These are phyloP conservation scores for Psilocybe cyanescens DNA, from an alignment of 768 basidiomycete genomes.

Conservation along the genomic window DNA sequence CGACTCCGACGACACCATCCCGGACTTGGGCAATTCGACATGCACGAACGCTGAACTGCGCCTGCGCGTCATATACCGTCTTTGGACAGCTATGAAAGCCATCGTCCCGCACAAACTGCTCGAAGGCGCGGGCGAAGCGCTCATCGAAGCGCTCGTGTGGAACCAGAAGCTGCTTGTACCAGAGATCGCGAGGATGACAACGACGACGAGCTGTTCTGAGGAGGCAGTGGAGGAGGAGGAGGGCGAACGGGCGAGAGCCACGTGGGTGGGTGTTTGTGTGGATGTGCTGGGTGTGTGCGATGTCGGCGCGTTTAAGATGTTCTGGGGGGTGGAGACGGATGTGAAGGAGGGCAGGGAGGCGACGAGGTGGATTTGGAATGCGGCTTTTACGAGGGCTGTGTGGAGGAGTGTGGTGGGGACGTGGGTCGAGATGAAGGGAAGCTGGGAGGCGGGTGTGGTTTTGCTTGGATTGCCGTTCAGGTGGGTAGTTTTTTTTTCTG, in stretches of 20 bases:
- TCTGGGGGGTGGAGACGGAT: constrained; percentile 49
- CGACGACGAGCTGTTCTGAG: not conserved
- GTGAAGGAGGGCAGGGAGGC: constrained; percentile 21
- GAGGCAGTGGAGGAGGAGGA: constrained; percentile 17
- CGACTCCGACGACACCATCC: constrained; percentile 21
- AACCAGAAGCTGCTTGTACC: constrained; percentile 48
- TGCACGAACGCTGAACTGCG: constrained; percentile 54
- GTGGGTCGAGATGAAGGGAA: constrained; percentile 54
- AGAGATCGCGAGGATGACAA: constrained; percentile 20
- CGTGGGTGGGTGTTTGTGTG: constrained; percentile 66
- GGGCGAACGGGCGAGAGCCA: constrained; percentile 44
- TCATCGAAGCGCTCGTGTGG: constrained; percentile 54
- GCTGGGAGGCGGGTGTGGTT: constrained; percentile 58
- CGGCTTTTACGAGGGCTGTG: constrained; percentile 47
- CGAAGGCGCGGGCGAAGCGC: constrained; percentile 40
- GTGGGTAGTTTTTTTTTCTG: constrained; percentile 37
- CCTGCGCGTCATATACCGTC: constrained; percentile 56
- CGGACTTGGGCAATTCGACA: constrained; percentile 21
- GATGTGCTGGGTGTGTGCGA: constrained; percentile 56
- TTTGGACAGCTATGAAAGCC: constrained; percentile 54
- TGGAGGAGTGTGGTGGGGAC: constrained; percentile 62
- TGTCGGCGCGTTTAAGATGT: constrained; percentile 47
- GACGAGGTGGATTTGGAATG: constrained; percentile 42
- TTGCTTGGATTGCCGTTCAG: constrained; percentile 67
- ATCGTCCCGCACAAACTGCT: constrained; percentile 47